phyloP scores from a whole-genome alignment of 192 early-diverging fungal species.

The Coemansia sp. region DNA sequence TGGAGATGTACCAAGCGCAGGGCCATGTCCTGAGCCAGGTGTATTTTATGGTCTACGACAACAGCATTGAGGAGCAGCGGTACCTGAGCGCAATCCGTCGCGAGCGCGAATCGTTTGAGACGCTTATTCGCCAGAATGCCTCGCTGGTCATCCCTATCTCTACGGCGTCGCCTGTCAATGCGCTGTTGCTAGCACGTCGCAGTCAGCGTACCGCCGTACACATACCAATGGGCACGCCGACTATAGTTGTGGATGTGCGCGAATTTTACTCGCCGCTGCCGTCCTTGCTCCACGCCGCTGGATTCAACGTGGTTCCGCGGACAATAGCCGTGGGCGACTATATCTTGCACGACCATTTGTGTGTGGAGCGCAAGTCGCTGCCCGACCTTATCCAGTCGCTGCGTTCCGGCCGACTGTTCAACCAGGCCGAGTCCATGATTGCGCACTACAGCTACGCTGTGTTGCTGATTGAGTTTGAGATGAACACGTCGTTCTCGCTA shows the following conservation, averaged over 20 bases:
- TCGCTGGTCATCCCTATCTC: slow-evolving; percentile 54
- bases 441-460: slow-evolving; percentile 75
- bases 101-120: slow-evolving; percentile 94
- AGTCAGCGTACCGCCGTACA: slow-evolving; percentile 23
- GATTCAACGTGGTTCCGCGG: slow-evolving; percentile 72
- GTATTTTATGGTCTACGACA: slow-evolving; percentile 92
- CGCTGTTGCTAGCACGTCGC: slow-evolving; percentile 20
- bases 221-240: slow-evolving; percentile 4
- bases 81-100: slow-evolving; percentile 80
- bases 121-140: slow-evolving; percentile 83
- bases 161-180: slow-evolving; percentile 22
- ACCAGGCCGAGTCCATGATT: slow-evolving; percentile 87
- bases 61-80: slow-evolving; percentile 91
- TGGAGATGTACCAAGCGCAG: slow-evolving; percentile 70
- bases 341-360: slow-evolving; percentile 78
- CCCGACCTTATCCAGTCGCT: slow-evolving; percentile 84
- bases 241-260: slow-evolving; percentile 83
- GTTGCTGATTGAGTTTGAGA: slow-evolving; percentile 91
- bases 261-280: slow-evolving; percentile 94
- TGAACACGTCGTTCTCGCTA: slow-evolving; percentile 76
- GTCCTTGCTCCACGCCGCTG: slow-evolving; percentile 72
- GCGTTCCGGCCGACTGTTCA: slow-evolving; percentile 81
- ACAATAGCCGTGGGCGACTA: slow-evolving; percentile 95
- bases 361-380: slow-evolving; percentile 90
- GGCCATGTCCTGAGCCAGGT: slow-evolving; percentile 67